Percentiles rank a stretch among this genome's conserved stretches.
Conservation (phyloP, 2,329 filamentous ascomycete species). For the Parastagonospora avenae region DNA sequence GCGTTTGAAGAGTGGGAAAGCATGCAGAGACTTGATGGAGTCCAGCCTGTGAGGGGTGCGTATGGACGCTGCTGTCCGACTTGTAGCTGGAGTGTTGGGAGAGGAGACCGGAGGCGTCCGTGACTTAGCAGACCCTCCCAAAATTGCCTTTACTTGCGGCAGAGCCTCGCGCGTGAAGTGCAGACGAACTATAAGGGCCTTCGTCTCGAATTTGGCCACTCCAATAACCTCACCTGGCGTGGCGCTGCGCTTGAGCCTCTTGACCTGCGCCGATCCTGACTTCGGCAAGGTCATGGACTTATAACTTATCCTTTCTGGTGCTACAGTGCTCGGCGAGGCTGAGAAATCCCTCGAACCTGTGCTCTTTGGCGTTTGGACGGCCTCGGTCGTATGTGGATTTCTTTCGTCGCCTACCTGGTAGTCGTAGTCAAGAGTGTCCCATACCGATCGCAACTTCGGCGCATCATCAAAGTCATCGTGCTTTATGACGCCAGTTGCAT, state of each 20-base stretch:
- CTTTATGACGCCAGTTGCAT: constrained; percentile 14
- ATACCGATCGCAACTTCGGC: constrained; percentile 12
- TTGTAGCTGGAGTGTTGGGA: not conserved
- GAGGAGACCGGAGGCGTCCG: not conserved
- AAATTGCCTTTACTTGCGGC: constrained; percentile 1
- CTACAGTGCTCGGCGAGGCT: not conserved
- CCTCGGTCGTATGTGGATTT: not conserved
- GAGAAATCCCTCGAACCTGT: not conserved
- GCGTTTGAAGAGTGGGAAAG: constrained; percentile 13
- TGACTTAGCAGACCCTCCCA: not conserved
- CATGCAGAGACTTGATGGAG: not conserved
- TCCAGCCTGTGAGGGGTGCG: not conserved
- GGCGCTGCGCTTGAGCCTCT: constrained; percentile 1
- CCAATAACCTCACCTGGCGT: not conserved
- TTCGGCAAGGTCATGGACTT: not conserved
- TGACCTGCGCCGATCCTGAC: constrained; percentile 5
- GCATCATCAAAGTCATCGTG: constrained; percentile 16
- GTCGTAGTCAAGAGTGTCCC: constrained; percentile 20
- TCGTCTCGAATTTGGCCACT: constrained; percentile 2
- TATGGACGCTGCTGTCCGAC: not conserved
- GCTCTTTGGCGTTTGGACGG: not conserved
- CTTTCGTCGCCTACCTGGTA: not conserved
- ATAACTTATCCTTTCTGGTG: not conserved
- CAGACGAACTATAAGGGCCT: constrained; percentile 11
- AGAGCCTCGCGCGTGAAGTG: constrained; percentile 14